Conservation (phyloP, 345 rosid genomes). For the Pugionium dolabratum region DNA sequence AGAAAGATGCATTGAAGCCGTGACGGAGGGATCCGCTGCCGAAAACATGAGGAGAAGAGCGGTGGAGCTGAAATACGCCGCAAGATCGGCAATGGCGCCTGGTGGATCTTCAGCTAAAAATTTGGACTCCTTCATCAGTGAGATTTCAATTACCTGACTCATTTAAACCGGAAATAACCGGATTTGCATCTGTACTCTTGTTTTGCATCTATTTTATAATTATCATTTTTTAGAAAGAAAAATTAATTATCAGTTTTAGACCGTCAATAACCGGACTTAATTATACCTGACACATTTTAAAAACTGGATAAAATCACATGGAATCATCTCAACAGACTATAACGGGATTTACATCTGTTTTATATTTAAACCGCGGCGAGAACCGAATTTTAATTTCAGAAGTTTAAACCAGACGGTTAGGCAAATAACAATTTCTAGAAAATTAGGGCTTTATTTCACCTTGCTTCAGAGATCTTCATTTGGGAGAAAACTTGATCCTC, state of each 20-base stretch:
- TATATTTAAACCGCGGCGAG: no score
- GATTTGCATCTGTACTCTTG: background rate
- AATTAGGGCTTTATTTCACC: background rate
- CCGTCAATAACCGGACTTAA: no score
- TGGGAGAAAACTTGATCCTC: background rate
- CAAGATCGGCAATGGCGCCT: constrained; percentile 39
- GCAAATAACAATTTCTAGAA: no score
- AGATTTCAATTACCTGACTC: constrained; percentile 24
- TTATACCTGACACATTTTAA: no score
- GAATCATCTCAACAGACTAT: no score
- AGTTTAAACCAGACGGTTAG: no score
- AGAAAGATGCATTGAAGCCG: constrained; percentile 47
- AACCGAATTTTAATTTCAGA: no score
- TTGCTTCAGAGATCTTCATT: constrained; percentile 18
- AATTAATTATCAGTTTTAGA: no score
- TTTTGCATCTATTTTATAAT: background rate
- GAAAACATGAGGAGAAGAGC: constrained; percentile 45
- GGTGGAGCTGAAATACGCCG: constrained; percentile 38
- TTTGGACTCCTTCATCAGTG: constrained; percentile 43
- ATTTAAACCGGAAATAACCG: no score
- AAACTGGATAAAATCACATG: no score
- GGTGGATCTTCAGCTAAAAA: constrained; percentile 49
- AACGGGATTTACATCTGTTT: no score
- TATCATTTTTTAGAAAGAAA: background rate
- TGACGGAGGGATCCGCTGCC: constrained; percentile 36